These are phyloP conservation scores for Sisymbrium altissimum DNA, from an alignment of 345 rosid genomes.

Conservation along the genomic window DNA sequence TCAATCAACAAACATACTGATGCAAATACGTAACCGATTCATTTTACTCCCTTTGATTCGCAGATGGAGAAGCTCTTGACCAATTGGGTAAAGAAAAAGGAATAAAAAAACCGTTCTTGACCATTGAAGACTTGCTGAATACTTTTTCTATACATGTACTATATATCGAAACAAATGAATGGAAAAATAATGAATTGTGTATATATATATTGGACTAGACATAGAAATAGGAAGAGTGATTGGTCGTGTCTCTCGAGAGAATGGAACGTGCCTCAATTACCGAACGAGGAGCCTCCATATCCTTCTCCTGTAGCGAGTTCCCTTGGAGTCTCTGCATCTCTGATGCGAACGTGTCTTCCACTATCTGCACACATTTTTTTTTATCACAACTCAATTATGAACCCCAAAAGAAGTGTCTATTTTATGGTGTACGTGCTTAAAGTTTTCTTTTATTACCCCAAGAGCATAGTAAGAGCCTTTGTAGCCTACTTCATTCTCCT, in stretches of 20 bases:
- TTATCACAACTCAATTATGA: not conserved
- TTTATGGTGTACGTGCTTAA: not conserved
- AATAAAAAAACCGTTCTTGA: not conserved
- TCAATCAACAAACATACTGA: not conserved
- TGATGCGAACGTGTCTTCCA: slow-evolving; percentile 93
- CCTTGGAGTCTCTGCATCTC: slow-evolving; percentile 92
- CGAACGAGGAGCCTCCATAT: slow-evolving; percentile 84
- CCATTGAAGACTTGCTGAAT: not conserved
- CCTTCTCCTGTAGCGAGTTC: slow-evolving; percentile 85
- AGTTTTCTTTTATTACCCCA: slow-evolving; percentile 49
- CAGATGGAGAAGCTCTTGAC: too few species aligned
- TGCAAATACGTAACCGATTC: not conserved
- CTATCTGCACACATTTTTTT: slow-evolving; percentile 40
- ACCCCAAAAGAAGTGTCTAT: not conserved
- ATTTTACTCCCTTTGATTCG: not conserved
- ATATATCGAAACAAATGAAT: slow-evolving; percentile 20
- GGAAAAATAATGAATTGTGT: not conserved
- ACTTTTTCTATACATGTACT: not conserved
- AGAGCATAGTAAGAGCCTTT: slow-evolving; percentile 91
- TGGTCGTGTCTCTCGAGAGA: slow-evolving; percentile 78
- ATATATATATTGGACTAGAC: slow-evolving; percentile 35
- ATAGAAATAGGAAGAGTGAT: slow-evolving; percentile 64
- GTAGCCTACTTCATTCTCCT: slow-evolving; percentile 87
- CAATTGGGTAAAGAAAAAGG: too few species aligned
- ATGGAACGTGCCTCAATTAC: slow-evolving; percentile 94